A percentile compares a stretch with the other conserved stretches of the same genome.
These are phyloP conservation scores for Penicillium palitans DNA, from an alignment of 2,329 filamentous ascomycete species.

Conservation along the genomic window DNA sequence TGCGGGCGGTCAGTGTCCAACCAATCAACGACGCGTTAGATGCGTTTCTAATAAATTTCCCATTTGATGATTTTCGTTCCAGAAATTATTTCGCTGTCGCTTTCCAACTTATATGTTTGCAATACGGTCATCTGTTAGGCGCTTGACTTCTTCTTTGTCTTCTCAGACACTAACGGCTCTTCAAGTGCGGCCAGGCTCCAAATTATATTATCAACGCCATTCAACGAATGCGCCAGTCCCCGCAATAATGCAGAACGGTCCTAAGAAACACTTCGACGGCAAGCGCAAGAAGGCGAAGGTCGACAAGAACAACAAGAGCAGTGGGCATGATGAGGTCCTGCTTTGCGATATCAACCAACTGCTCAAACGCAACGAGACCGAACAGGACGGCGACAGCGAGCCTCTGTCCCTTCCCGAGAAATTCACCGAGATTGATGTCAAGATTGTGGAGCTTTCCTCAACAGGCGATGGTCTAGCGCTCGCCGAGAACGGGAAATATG, in stretches of 20 bases:
- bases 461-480: conserved; percentile 87
- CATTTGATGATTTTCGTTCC: conserved; percentile 18
- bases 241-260: conserved; percentile 30
- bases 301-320: conserved; percentile 60
- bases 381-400: conserved; percentile 27
- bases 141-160: conserved; percentile 11
- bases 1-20: conserved; percentile 24
- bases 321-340: conserved; percentile 67
- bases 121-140: conserved; percentile 14
- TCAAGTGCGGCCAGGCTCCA: conserved; percentile 11
- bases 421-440: conserved; percentile 76
- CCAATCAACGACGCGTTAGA: conserved; percentile 26
- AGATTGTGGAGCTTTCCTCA: conserved; percentile 80
- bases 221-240: conserved; percentile 24
- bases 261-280: conserved; percentile 27
- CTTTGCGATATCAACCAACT: conserved; percentile 58
- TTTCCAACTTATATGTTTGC: conserved; percentile 24
- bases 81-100: conserved; percentile 13
- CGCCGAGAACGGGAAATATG: conserved; percentile 61
- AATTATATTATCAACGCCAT: conserved; percentile 6
- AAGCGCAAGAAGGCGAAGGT: conserved; percentile 53
- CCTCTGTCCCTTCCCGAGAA: conserved; percentile 58
- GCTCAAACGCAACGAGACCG: conserved; percentile 35
- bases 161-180: not conserved
- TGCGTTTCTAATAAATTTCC: conserved; percentile 30